These are phyloP conservation scores for Barnettozyma californica DNA, from an alignment of 805 yeast species.

Conservation along the genomic window DNA sequence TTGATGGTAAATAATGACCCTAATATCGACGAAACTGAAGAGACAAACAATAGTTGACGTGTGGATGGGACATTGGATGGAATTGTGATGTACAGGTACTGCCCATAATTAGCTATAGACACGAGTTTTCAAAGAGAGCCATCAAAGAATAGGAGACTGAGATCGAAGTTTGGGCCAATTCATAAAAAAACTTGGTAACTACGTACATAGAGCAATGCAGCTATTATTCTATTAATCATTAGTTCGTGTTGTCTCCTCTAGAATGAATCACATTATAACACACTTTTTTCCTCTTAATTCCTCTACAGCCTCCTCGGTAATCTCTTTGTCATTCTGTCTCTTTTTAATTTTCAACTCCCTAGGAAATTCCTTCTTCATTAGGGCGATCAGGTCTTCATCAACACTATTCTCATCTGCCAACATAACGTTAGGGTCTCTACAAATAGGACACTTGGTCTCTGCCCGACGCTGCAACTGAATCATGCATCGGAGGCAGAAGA, in stretches of 20 bases:
- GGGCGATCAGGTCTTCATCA: conserved; percentile 46
- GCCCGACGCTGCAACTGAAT: conserved; percentile 58
- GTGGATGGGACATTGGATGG: not conserved
- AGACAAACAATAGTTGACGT: not conserved
- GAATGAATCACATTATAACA: not conserved
- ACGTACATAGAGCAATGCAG: not conserved
- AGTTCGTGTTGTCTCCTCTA: not conserved
- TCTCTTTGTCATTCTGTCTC: conserved; percentile 45
- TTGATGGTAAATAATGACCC: not conserved
- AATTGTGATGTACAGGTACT: not conserved
- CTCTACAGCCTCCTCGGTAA: conserved; percentile 35
- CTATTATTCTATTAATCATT: not conserved
- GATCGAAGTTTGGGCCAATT: not conserved
- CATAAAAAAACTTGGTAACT: not conserved
- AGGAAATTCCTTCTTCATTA: conserved; percentile 60
- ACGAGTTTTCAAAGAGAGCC: not conserved
- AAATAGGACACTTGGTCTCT: conserved; percentile 63
- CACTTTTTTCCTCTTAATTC: conserved; percentile 16
- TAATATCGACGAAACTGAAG: not conserved
- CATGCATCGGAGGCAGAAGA: conserved; percentile 68
- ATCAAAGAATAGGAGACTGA: not conserved
- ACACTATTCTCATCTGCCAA: conserved; percentile 56
- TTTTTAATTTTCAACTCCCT: conserved; percentile 59
- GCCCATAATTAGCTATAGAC: not conserved
- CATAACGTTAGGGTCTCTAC: conserved; percentile 47